Percentiles rank a stretch among this genome's conserved stretches.
These are phyloP conservation scores for Croton laevigatus DNA, from an alignment of 441 rosid genomes.

Conservation along the genomic window DNA sequence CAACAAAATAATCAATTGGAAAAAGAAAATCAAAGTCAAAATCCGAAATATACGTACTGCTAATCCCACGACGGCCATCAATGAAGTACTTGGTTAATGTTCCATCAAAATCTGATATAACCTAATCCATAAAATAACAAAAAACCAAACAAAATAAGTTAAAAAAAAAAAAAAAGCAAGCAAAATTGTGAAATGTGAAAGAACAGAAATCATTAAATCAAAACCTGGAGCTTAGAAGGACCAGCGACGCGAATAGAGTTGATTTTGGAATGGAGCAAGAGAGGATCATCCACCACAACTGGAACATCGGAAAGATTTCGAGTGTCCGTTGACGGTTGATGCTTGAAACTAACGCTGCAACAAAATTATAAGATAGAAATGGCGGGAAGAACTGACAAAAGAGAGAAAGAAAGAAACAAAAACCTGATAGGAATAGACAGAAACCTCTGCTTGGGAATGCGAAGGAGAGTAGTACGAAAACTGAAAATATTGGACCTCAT, in stretches of 20 bases:
- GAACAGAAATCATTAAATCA: too few relatives aligned
- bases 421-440: not conserved
- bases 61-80: conserved; percentile 63
- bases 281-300: conserved; percentile 41
- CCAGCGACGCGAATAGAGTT: conserved; percentile 61
- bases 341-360: conserved; percentile 14
- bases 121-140: conserved; percentile 34
- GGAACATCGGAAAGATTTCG: conserved; percentile 35
- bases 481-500: not conserved
- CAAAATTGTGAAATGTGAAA: not conserved
- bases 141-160: not conserved
- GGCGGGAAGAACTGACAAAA: not conserved
- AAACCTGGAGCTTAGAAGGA: conserved; percentile 83
- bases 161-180: too few relatives aligned
- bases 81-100: conserved; percentile 64
- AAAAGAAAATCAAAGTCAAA: not conserved
- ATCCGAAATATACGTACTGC: conserved; percentile 38
- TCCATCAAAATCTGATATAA: conserved; percentile 87
- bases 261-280: conserved; percentile 44
- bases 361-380: conserved; percentile 22
- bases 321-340: conserved; percentile 29
- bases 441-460: not conserved
- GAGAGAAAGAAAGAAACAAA: not conserved
- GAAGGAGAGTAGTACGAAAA: too few relatives aligned
- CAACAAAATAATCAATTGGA: not conserved